phyloP scores from a whole-genome alignment of 2,329 filamentous ascomycete genomes.

The Pseudogymnoascus sp. region DNA sequence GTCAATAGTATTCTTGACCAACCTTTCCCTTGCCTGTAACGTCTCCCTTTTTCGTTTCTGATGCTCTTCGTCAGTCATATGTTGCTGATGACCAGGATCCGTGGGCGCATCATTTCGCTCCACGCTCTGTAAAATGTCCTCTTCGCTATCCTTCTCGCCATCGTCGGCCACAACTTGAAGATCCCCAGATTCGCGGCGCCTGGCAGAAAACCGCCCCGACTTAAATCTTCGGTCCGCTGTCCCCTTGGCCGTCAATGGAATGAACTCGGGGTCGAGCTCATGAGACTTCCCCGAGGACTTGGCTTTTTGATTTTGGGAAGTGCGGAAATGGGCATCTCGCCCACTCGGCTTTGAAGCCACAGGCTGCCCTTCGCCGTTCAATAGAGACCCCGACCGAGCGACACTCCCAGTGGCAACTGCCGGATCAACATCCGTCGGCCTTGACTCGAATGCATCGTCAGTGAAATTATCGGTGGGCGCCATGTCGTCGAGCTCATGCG shows the following conservation, averaged over 20 bases:
- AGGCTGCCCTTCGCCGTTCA: background rate
- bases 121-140: background rate
- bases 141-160: background rate
- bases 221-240: background rate
- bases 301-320: background rate
- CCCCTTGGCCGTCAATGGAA: constrained; percentile 7
- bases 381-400: background rate
- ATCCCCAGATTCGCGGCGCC: background rate
- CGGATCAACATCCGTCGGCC: no score
- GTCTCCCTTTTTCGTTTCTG: background rate
- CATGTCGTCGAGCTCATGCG: background rate
- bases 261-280: background rate
- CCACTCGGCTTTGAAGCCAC: background rate
- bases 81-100: background rate
- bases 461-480: background rate
- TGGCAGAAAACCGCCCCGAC: background rate
- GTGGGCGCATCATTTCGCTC: background rate
- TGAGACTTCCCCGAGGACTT: background rate
- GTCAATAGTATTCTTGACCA: constrained; percentile 15
- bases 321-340: background rate
- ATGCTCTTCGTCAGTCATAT: background rate
- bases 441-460: background rate
- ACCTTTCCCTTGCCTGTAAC: constrained; percentile 12
- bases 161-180: background rate
- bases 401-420: background rate